Base-by-base conservation (phyloP, 2,329 filamentous ascomycete species). In the Ophiostoma australiae region DNA sequence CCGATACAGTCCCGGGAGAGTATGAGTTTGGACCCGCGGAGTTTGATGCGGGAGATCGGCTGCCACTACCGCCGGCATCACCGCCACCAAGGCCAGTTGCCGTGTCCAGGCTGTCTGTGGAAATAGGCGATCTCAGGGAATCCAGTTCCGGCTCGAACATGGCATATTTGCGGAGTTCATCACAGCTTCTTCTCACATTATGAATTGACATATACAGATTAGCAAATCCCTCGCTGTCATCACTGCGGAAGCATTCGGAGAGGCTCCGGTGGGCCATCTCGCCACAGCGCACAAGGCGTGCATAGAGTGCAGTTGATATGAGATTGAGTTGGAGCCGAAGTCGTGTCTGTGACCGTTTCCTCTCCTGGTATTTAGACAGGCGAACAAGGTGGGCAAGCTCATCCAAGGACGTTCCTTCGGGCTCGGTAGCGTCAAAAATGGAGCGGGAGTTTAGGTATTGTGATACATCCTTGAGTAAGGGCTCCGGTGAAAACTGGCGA, bases 381-480 rank as follows among this genome's bases (percentile, higher is more conserved):
- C 91, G 88, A 74, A 93, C 90, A 76, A 94, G 81, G 79, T 93
- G 91, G 69, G 91, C 91, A 75, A 94, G 86, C 80, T 94, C 91
- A 76, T 91, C 88, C 73, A 94, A 83, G 17, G 89, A 90, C 66
- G 90, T 92, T 72, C 87, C 86, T 66, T 90, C 87, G 69, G 84
- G 84, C 73, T 90, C 87, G 52, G 85, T 84, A 68, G 85, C 83
- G 70, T 55, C 23, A 23, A 27, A 23, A 6, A 33, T 20, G 17
- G 90, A 79, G 74, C 86, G 84, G 17, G 86, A 80, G 77, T 90
- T 90, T 66, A 85, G 84, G 78, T 91, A 91, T 71, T 88, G 83
- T 61, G 89, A 90, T 63, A 87, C 81, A 77, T 92, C 89, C 73
- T 87, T 85, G 67, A 91, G 80, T 67, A 92, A 82, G n/a, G 89